Base-by-base conservation (phyloP, 2,329 filamentous ascomycete genomes). In the Neurospora crassa region DNA sequence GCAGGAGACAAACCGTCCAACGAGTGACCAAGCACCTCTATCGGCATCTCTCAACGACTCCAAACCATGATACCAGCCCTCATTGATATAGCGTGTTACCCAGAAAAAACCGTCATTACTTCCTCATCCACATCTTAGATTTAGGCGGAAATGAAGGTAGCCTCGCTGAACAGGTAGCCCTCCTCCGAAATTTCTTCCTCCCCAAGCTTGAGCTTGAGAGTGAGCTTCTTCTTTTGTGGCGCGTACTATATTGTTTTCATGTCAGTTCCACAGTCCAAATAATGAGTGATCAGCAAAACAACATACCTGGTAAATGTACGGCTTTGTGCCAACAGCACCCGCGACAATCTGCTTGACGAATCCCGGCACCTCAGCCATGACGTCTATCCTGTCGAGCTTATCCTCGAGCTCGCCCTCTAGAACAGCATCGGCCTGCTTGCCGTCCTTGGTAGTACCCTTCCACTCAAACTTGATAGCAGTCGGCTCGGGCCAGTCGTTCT, bases 311-410 rank as follows among this genome's bases (percentile, higher is more conserved):
- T 97, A 99, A 77, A 99, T 98, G 81, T 97, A 99, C 5, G 96
- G 96, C 84, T 94, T 96, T 40, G 96, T 97, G 74, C 96, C 96
- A 3, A 91, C 93, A 14, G 95, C 93, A 74, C 88, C 91, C 63
- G 92, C 92, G 37, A 97, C 94, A 79, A 99, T 93, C 76, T 90
- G 90, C 88, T 99, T 99, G 81, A 99, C 91, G 78, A 99, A 97
- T 40, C 91, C 93, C 3, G 96, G 96, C 43, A 99, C 92, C 82
- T 99, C 94, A 34, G 92, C 93, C 93, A 99, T 96, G 77, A 99
- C 91, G 82, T 99, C 96, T 74, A 99, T 90, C 74, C 91, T 88
- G 81, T 99, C 96, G 41, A 91, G 83, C 68, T 89, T 88, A 69
- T 88, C 83, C 37, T 89, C 92, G 14, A 97, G 84, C 43, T 84